Conservation (phyloP, 2,329 filamentous ascomycete genomes). For the Truncatella angustata region DNA sequence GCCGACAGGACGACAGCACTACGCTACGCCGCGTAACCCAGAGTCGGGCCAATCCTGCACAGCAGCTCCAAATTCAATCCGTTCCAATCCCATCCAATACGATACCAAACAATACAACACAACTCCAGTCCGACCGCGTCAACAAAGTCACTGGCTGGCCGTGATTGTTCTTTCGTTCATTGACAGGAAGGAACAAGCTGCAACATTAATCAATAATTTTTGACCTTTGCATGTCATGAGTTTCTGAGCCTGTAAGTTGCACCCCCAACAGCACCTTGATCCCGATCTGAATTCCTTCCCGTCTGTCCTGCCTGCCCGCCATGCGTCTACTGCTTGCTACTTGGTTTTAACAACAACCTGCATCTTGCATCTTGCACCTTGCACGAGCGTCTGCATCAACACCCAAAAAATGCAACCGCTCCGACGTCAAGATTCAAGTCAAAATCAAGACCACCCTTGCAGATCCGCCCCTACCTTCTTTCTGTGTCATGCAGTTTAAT, state of each 20-base stretch:
- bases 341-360: too few species aligned
- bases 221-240: conserved; percentile 2
- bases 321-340: too few species aligned
- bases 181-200: conserved; percentile 1
- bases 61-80: not conserved
- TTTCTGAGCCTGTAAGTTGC: conserved; percentile 7
- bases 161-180: conserved; percentile 1
- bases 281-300: too few species aligned
- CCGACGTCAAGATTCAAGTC: too few species aligned
- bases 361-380: not conserved
- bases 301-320: too few species aligned
- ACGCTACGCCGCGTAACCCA: not conserved
- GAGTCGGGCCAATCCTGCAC: conserved; percentile 1
- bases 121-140: not conserved
- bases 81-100: too few species aligned
- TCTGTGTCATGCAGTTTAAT: too few species aligned
- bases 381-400: not conserved
- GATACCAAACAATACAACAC: too few species aligned
- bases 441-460: too few species aligned
- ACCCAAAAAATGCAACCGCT: not conserved
- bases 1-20: not conserved
- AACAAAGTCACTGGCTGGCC: conserved; percentile 10
- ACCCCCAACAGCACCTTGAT: not conserved
- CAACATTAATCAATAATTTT: conserved; percentile 9
- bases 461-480: too few species aligned